Evolutionary conservation across 2,329 filamentous ascomycete genomes (phyloP).

Genomic region (Podosphaera aphanis): DNA sequence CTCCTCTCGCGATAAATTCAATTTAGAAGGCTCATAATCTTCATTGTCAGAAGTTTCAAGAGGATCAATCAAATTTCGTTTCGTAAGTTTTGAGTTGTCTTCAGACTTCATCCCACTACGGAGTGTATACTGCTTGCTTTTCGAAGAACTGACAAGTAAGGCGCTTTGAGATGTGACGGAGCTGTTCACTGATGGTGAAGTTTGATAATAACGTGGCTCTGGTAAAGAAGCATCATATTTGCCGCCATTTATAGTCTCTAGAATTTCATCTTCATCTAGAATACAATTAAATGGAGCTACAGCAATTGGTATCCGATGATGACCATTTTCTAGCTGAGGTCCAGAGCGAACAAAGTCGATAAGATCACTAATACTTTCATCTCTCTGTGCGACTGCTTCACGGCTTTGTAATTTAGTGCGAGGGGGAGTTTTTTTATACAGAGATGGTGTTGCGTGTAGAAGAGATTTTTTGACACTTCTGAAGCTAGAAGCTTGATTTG

Average conservation of each 20-base stretch:
- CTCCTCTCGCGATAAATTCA: constrained; percentile 25
- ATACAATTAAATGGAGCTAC: constrained; percentile 68
- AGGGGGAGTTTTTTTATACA: constrained; percentile 4
- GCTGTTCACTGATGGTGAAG: constrained; percentile 15
- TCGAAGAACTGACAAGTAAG: constrained; percentile 25
- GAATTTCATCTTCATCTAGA: constrained; percentile 64
- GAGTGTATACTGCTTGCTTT: constrained; percentile 15
- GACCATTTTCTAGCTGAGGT: constrained; percentile 29
- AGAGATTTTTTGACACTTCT: not conserved
- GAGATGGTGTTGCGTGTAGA: not conserved
- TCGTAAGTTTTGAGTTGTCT: constrained; percentile 45
- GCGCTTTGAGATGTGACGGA: constrained; percentile 51
- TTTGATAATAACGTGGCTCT: constrained; percentile 28
- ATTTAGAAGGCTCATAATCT: constrained; percentile 7
- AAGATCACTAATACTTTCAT: constrained; percentile 56
- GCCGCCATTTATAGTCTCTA: constrained; percentile 27
- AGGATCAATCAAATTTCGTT: constrained; percentile 59
- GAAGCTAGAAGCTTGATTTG: not conserved
- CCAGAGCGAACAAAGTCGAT: constrained; percentile 91
- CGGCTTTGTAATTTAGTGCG: constrained; percentile 43
- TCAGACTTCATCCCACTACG: constrained; percentile 9
- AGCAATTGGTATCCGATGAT: constrained; percentile 55
- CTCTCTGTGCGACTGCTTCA: constrained; percentile 37
- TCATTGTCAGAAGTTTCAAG: constrained; percentile 45
- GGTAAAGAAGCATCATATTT: constrained; percentile 34